A percentile compares a stretch with the other conserved stretches of the same genome.
These are phyloP conservation scores for Sugiyamaella floridensis DNA, from an alignment of 805 yeast species.

Conservation along the genomic window DNA sequence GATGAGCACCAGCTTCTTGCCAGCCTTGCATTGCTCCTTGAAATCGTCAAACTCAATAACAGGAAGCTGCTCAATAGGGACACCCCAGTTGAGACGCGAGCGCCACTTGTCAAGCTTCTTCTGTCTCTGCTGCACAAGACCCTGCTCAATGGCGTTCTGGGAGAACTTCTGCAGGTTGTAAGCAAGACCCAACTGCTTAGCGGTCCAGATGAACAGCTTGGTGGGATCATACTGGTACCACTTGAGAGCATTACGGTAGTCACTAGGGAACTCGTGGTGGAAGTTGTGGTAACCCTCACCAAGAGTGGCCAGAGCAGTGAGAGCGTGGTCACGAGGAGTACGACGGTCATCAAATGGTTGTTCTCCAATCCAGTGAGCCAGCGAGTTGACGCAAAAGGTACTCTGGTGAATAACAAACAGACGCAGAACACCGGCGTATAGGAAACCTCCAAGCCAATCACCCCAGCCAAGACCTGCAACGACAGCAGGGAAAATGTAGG, in stretches of 20 bases:
- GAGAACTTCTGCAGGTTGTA: conserved; percentile 50
- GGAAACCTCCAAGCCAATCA: conserved; percentile 67
- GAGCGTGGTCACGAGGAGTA: conserved; percentile 63
- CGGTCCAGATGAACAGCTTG: conserved; percentile 57
- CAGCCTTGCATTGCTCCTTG: conserved; percentile 38
- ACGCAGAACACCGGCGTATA: conserved; percentile 73
- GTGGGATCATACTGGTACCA: conserved; percentile 83
- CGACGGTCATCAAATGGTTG: conserved; percentile 70
- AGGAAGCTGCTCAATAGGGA: conserved; percentile 83
- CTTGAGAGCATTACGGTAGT: conserved; percentile 68
- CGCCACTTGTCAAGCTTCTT: conserved; percentile 69
- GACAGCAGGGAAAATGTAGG: conserved; percentile 56
- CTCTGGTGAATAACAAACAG: conserved; percentile 72
- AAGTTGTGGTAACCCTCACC: conserved; percentile 92
- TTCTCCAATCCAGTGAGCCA: conserved; percentile 73
- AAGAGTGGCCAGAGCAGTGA: conserved; percentile 59
- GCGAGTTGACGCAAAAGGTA: conserved; percentile 67
- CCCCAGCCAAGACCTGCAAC: conserved; percentile 64
- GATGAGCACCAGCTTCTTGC: conserved; percentile 64
- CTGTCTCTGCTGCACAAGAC: conserved; percentile 76
- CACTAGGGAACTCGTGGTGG: conserved; percentile 93
- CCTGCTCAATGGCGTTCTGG: conserved; percentile 58
- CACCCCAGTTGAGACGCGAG: conserved; percentile 84
- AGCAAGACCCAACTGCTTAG: conserved; percentile 51
- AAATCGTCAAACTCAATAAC: conserved; percentile 51